phyloP scores from a whole-genome alignment of 306 rosid species.

The Rosa persica region DNA sequence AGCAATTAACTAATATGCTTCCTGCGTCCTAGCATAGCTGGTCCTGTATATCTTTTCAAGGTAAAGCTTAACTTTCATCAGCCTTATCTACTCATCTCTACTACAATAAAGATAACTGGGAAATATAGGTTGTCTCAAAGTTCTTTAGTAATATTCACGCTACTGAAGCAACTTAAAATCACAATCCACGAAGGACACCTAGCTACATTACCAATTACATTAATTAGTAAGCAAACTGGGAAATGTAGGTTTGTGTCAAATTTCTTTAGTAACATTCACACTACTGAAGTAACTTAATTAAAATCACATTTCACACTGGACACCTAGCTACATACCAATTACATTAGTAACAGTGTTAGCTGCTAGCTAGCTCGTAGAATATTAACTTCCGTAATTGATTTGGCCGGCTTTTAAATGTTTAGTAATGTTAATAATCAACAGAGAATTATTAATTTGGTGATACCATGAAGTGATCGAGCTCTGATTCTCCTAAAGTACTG shows the following conservation, averaged over 20 bases:
- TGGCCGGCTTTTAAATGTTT: too few species aligned
- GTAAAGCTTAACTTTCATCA: not conserved
- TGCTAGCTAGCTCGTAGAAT: not conserved
- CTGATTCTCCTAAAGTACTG: constrained; percentile 43
- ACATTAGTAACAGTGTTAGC: not conserved
- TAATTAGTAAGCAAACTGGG: too few species aligned
- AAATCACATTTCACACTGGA: too few species aligned
- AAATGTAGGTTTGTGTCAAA: too few species aligned
- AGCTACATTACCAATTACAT: not conserved
- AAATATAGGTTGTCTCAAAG: not conserved
- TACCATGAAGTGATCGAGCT: constrained; percentile 91
- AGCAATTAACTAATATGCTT: not conserved
- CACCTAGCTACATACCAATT: not conserved
- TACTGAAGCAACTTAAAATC: not conserved
- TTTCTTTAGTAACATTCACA: too few species aligned
- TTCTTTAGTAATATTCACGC: not conserved
- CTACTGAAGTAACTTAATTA: too few species aligned
- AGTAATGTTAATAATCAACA: not conserved
- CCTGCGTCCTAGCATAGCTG: not conserved
- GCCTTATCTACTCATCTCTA: not conserved
- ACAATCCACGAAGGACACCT: not conserved
- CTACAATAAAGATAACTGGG: not conserved
- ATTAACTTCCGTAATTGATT: too few species aligned
- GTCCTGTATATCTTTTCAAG: not conserved
- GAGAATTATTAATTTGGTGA: not conserved